These are phyloP conservation scores for Nannochloris sp. DNA, from an alignment of 139 green algal genomes.

Conservation along the genomic window DNA sequence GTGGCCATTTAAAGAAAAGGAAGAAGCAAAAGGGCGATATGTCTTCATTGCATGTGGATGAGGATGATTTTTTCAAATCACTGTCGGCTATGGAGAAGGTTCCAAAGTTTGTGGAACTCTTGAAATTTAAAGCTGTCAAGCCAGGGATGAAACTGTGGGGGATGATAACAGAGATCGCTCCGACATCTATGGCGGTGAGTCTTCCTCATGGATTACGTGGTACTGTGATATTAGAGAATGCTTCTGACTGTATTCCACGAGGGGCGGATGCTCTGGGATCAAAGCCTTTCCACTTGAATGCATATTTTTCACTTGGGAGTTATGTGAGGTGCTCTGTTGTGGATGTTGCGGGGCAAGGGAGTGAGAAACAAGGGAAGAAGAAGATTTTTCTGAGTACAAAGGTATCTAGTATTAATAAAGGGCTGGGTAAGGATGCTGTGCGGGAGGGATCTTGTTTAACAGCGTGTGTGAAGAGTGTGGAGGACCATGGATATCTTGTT, in stretches of 20 bases:
- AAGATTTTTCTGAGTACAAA: constrained; percentile 44
- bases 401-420: constrained; percentile 31
- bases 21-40: constrained; percentile 4
- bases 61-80: constrained; percentile 39
- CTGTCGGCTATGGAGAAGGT: constrained; percentile 30
- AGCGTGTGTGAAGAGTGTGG: constrained; percentile 63
- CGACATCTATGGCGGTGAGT: constrained; percentile 52
- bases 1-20: constrained; percentile 14
- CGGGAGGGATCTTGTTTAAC: constrained; percentile 36
- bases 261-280: constrained; percentile 13
- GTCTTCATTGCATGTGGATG: constrained; percentile 10
- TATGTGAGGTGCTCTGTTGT: constrained; percentile 58
- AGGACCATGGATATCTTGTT: constrained; percentile 86
- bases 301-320: constrained; percentile 63
- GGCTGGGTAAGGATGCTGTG: constrained; percentile 25
- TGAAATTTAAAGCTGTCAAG: constrained; percentile 72
- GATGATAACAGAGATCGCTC: constrained; percentile 58
- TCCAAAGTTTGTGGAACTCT: constrained; percentile 66
- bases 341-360: constrained; percentile 1
- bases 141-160: constrained; percentile 63
- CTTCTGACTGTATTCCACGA: constrained; percentile 53
- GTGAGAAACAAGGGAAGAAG: constrained; percentile 31
- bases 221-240: constrained; percentile 40
- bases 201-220: constrained; percentile 78
- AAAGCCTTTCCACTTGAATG: constrained; percentile 17